Base-by-base conservation (phyloP, 2,329 filamentous ascomycete species). In the Orbilia javanica region DNA sequence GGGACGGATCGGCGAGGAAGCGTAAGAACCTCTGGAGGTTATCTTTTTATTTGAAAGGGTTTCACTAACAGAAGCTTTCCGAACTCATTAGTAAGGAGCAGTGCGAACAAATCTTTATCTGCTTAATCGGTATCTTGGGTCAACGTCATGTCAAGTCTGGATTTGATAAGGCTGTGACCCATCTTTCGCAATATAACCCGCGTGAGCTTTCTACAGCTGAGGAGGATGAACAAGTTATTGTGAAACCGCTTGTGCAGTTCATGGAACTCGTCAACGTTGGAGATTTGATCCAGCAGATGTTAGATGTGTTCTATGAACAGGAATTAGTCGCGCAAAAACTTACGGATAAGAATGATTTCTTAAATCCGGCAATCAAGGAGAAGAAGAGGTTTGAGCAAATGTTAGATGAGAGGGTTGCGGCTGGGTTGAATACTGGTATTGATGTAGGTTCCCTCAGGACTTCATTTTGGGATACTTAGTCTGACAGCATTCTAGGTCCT, bases 371-470 rank as follows among this genome's bases (percentile, higher is more conserved):
- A 0, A 92, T 92, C 34, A 91, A 97, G 81, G 94, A 96, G 80
- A 99, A 99, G 89, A 98, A 97, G 86, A 94, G 93, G 80, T 99
- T 98, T 82, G 96, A 99, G 86, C 94, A 97, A 83, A 97, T 97
- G 92, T 90, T 99, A 0, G 96, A 99, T 83, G 96, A 98, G 85
- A 93, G 93, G 77, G 96, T 99, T 6, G 96, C 96, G 3, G 94
- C 95, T 7, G 96, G 96, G 0, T 86, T 99, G 79, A 97, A 97
- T 84, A 97, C 97, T 85, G 96, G 96, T 80, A 98, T 99, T 79
- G 95, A 99, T 82, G 96, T 97, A 72, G 64, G 70, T 64, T 25
- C 13, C 31, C 22, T 29, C 11, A 6, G 18, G 22, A 50, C 20
- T 8, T 13, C 39, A 11, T 2, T 25, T 48, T 27, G 1, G 20